Evolutionary conservation across 805 yeast genomes (phyloP).

Genomic region (Pichia cephalocereana): DNA sequence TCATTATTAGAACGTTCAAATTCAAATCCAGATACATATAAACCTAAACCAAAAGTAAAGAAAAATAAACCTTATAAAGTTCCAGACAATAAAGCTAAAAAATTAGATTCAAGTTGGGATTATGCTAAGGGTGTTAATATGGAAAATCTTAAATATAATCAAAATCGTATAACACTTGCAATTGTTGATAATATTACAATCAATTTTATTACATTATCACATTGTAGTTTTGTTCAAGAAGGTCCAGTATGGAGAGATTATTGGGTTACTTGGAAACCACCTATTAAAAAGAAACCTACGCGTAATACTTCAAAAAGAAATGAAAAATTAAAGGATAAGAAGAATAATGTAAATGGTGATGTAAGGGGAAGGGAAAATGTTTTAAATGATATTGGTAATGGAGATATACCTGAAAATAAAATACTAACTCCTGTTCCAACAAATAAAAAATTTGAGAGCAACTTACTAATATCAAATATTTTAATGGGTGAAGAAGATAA

Average conservation of each 20-base stretch:
- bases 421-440: not conserved
- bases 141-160: constrained; percentile 6
- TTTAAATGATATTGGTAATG: no score
- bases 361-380: no score
- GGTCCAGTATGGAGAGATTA: constrained; percentile 24
- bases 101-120: constrained; percentile 6
- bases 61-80: not conserved
- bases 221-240: constrained; percentile 35
- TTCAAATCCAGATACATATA: constrained; percentile 5
- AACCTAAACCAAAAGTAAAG: constrained; percentile 2
- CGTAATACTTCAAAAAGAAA: not conserved
- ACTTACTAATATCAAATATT: not conserved
- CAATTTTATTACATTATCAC: constrained; percentile 48
- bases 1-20: constrained; percentile 25
- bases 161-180: constrained; percentile 43
- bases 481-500: not conserved
- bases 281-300: constrained; percentile 1
- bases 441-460: not conserved
- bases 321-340: not conserved
- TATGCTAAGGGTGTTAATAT: constrained; percentile 9
- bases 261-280: constrained; percentile 14
- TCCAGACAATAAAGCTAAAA: not conserved
- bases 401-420: not conserved
- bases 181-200: constrained; percentile 68
- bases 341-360: no score